Evolutionary conservation across 2,329 filamentous ascomycete genomes (phyloP), one percentile per base, ranked within the genome.

Genomic region (Fusarium pseudograminearum): DNA sequence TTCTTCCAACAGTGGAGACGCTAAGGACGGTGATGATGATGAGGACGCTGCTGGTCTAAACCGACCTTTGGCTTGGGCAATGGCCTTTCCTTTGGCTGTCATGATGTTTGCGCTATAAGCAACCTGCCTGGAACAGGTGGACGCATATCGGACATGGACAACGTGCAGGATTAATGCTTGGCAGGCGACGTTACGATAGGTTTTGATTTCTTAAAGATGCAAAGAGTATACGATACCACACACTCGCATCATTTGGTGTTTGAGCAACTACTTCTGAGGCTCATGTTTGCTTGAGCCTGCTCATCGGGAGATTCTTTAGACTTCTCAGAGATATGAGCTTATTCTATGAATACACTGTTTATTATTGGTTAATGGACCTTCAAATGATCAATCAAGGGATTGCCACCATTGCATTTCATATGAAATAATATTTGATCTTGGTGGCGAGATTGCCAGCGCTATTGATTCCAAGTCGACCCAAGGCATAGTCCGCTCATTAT

Each of bases 61-160:
- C 38, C 72, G 67, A 44, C 80, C 80, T 22, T 71, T 78, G 61
- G 72, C 76, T 41, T 76, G 77, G 76, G 77, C 72, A n/a, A 74
- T 74, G 46, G 75, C 73, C 36, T 34, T 81, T 51, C 79, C 80
- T 8, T 56, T 80, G 62, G 71, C 75, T 46, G 77, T 75, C 38
- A 77, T 80, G 76, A 64, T 80, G 62, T 77, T 80, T 73, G 74
- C 74, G 56, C 76, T 80, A 61, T 69, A 58, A 69, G 45, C 30
- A 38, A 45, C 44, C 47, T 51, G 44, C 33, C 38, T 36, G 45
- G 45, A 44, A 48, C 38, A 51, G 48, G 41, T 34, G 22, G 40
- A 30, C 8, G n/a, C 41, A 36, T 46, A 24, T 31, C n/a, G 36
- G 38, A 30, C 42, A 51, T 38, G 44, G 44, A 47, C 45, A 57